Percentiles rank a stretch among this genome's conserved stretches.
phyloP scores from a whole-genome alignment of 768 basidiomycete species.

The Nidula microcarpa region DNA sequence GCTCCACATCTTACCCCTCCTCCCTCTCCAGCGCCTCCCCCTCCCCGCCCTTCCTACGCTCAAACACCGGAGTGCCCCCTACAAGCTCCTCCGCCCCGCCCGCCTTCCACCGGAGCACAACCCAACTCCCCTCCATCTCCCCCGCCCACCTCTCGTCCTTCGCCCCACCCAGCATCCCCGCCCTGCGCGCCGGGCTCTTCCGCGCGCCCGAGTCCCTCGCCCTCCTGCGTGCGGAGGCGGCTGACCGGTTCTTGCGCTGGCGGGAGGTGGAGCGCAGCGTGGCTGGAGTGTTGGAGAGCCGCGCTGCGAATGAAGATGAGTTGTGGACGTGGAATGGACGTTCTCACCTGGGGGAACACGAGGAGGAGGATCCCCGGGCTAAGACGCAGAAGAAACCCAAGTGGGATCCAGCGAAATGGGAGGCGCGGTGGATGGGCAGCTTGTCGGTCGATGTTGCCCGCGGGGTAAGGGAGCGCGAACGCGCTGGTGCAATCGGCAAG shows the following conservation, averaged over 20 bases:
- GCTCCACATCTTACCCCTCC: slow-evolving; percentile 8
- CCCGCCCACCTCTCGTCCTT: slow-evolving; percentile 42
- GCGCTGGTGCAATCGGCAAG: too few relatives aligned
- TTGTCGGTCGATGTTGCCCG: slow-evolving; percentile 63
- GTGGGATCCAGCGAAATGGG: slow-evolving; percentile 68
- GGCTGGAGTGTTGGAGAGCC: slow-evolving; percentile 7
- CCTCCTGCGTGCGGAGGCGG: slow-evolving; percentile 57
- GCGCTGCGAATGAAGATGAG: not conserved
- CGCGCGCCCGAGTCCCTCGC: slow-evolving; percentile 59
- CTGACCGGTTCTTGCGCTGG: slow-evolving; percentile 71
- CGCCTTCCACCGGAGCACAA: slow-evolving; percentile 6
- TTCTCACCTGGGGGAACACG: not conserved
- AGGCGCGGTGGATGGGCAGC: slow-evolving; percentile 57
- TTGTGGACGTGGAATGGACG: not conserved
- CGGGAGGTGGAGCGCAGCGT: slow-evolving; percentile 63
- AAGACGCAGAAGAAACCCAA: slow-evolving; percentile 3
- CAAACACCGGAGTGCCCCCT: not conserved
- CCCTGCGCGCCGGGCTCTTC: slow-evolving; percentile 60
- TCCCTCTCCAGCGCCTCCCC: slow-evolving; percentile 2
- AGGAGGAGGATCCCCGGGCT: slow-evolving; percentile 11
- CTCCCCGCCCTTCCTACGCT: not conserved
- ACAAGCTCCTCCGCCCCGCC: too few relatives aligned
- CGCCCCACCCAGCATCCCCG: slow-evolving; percentile 44
- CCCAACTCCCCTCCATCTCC: slow-evolving; percentile 13
- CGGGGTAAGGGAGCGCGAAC: slow-evolving; percentile 32